Conservation (phyloP, 2,329 filamentous ascomycete genomes). For the Epicoccum sorghinum region DNA sequence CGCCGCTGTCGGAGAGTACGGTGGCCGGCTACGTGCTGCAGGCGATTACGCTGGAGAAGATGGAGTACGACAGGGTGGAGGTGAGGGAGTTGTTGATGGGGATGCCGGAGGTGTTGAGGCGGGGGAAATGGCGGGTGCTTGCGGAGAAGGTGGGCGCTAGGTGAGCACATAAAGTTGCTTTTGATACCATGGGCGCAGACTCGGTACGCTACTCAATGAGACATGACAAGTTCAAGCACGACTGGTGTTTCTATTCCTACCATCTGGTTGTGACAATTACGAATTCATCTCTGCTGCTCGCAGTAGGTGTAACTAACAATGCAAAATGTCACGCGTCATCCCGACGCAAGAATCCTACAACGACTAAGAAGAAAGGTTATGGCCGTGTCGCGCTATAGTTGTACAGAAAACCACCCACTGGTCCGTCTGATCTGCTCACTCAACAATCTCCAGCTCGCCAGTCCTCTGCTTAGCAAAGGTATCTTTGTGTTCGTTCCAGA, state of each 20-base stretch:
- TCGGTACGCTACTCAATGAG: neutral
- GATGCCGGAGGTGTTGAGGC: slow-evolving; percentile 31
- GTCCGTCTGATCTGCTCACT: slow-evolving; percentile 44
- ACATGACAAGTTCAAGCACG: neutral
- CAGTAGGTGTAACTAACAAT: neutral
- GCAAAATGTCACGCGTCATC: neutral
- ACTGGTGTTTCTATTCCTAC: too few relatives aligned
- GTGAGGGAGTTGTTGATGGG: slow-evolving; percentile 28
- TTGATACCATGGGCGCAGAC: neutral
- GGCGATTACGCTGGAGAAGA: slow-evolving; percentile 35
- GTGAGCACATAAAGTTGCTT: neutral
- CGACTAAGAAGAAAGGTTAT: neutral
- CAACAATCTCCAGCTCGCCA: slow-evolving; percentile 71
- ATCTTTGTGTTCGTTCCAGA: slow-evolving; percentile 82
- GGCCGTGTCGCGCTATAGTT: neutral
- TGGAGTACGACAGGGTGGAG: slow-evolving; percentile 32
- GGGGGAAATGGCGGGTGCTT: slow-evolving; percentile 33
- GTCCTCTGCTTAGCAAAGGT: slow-evolving; percentile 68
- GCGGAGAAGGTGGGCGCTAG: slow-evolving; percentile 28
- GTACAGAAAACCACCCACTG: neutral
- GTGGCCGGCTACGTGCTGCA: slow-evolving; percentile 40
- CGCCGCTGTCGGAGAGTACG: slow-evolving; percentile 37
- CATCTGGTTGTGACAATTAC: too few relatives aligned
- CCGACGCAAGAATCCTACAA: neutral
- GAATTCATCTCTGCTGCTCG: too few relatives aligned